These are phyloP conservation scores for Hansenula anomala DNA, from an alignment of 1,139 yeast species.

Conservation along the genomic window DNA sequence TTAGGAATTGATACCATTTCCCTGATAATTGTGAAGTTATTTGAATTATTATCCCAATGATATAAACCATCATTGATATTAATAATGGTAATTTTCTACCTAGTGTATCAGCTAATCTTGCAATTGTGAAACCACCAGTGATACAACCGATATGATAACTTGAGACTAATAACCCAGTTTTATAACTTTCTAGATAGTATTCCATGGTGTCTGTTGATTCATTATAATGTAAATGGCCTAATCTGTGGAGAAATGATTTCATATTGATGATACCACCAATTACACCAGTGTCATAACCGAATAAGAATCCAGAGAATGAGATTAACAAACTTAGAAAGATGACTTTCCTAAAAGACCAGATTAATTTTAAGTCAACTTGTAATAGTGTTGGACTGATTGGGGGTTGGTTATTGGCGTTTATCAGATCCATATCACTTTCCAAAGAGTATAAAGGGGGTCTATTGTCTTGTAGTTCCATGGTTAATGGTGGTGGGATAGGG, in stretches of 20 bases:
- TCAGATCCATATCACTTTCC: no score
- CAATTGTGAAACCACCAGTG: conserved; percentile 52
- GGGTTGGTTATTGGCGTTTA: no score
- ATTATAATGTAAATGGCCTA: conserved; percentile 28
- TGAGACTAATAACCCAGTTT: conserved; percentile 45
- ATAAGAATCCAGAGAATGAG: conserved; percentile 46
- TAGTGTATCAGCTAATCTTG: conserved; percentile 41
- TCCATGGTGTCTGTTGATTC: neutral
- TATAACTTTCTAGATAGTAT: conserved; percentile 7
- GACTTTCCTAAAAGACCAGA: conserved; percentile 9
- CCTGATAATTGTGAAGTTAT: conserved; percentile 34
- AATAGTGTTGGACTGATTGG: no score
- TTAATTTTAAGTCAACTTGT: neutral
- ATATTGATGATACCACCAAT: conserved; percentile 49
- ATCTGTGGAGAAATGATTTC: conserved; percentile 33
- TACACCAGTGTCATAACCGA: conserved; percentile 53
- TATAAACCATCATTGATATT: conserved; percentile 29
- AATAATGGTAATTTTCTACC: conserved; percentile 48
- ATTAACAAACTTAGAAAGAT: conserved; percentile 24
- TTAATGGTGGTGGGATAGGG: no score
- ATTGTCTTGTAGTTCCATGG: neutral
- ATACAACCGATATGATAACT: conserved; percentile 62
- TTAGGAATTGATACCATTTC: conserved; percentile 36
- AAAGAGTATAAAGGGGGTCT: no score
- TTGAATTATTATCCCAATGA: conserved; percentile 48